Base-by-base conservation (phyloP, 2,329 filamentous ascomycete species). In the Penicillium crustosum region DNA sequence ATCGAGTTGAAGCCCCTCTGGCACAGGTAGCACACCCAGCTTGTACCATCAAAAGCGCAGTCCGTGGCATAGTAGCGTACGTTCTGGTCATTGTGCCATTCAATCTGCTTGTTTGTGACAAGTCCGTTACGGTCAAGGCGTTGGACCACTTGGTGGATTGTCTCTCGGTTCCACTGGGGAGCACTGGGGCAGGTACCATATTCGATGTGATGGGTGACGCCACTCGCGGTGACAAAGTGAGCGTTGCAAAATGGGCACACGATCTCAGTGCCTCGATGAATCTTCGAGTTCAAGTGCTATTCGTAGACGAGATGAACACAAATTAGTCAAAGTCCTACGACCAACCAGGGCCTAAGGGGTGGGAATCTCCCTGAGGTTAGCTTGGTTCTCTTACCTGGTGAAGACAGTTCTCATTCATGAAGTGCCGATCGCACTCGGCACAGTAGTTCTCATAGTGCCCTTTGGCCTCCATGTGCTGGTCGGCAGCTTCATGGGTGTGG, bases 1-100 rank as follows among this genome's bases (percentile, higher is more conserved):
- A 75, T 53, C 0, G 49, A 55, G 0, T 19, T 49, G 60, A 85
- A 88, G 0, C 65, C 27, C 9, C 71, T 70, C 19, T 78, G 69
- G 64, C 86, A 88, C 4, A 87, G 60, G 59, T 82, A 82, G 72
- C 84, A 87, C 62, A 82, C 77, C 67, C 75, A 86, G 1, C 15
- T 61, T 2, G 27, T 0, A 0, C 78, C 78, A 52, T 86, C 85
- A 68, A 73, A 84, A 0, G 81, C 70, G 1, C 56, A 60, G 0
- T 62, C 35, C 0, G 74, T 83, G 1, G 79, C 81, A 8, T 71
- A 61, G 58, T 77, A 78, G 5, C 66, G 27, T 0, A 35, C 49
- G 43, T 58, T 66, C 31, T 63, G 53, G 38, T 75, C 70, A 0
- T 70, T 73, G 12, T 73, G 60, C 78, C 78, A 82, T 19, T 71